Evolutionary conservation across 441 rosid species (phyloP).

Genomic region (Pelargonium cotyledonis): DNA sequence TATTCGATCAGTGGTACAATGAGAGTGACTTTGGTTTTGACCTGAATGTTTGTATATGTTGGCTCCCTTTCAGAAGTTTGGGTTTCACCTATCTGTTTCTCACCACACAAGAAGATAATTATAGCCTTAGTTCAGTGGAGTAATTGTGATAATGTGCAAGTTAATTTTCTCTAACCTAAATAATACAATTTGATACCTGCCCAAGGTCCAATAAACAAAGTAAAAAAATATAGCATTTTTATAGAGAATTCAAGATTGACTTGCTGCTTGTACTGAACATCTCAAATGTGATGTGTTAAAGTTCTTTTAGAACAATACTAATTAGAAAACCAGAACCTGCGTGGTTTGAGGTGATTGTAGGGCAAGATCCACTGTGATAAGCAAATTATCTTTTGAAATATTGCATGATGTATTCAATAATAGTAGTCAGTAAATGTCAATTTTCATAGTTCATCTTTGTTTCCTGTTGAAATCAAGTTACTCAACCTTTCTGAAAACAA

Average conservation of each 20-base stretch:
- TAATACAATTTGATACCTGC: not conserved
- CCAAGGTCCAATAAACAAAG: too few species aligned
- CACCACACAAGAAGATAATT: not conserved
- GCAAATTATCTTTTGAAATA: not conserved
- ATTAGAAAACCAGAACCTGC: not conserved
- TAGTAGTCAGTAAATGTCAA: not conserved
- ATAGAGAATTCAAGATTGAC: too few species aligned
- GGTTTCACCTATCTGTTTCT: not conserved
- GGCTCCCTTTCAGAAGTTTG: constrained; percentile 6
- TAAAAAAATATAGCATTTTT: too few species aligned
- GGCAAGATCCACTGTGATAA: not conserved
- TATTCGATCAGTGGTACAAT: not conserved
- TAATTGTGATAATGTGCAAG: not conserved
- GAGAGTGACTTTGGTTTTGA: not conserved
- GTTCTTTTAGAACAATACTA: not conserved
- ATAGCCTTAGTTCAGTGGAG: not conserved
- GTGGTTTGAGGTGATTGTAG: not conserved
- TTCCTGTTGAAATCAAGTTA: not conserved
- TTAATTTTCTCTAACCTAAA: not conserved
- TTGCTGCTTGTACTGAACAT: too few species aligned
- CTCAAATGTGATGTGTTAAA: not conserved
- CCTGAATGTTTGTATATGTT: not conserved
- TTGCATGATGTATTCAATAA: not conserved
- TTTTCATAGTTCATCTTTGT: not conserved
- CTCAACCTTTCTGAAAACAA: not conserved